A percentile compares a stretch with the other conserved stretches of the same genome.
These are phyloP conservation scores for Pisolithus orientalis DNA, from an alignment of 768 basidiomycete species.

Conservation along the genomic window DNA sequence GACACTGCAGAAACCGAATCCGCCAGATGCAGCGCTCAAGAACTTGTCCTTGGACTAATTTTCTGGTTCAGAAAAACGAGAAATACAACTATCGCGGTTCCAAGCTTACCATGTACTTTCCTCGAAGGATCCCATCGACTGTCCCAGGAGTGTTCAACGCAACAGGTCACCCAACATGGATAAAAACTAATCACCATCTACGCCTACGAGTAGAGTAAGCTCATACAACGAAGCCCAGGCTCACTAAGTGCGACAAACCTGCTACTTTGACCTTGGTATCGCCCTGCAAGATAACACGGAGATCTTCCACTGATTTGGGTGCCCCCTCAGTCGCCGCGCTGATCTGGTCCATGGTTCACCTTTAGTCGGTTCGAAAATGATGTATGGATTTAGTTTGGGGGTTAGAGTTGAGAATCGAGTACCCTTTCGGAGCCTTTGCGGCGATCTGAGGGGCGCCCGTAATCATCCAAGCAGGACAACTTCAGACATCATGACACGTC, in stretches of 20 bases:
- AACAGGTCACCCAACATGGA: constrained; percentile 1
- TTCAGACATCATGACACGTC: background rate
- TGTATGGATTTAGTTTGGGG: background rate
- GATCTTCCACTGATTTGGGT: constrained; percentile 51
- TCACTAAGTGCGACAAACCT: constrained; percentile 42
- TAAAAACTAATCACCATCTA: constrained; percentile 53
- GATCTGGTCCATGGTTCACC: background rate
- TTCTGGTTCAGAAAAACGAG: constrained; percentile 6
- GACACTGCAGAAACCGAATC: constrained; percentile 92
- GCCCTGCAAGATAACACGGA: constrained; percentile 44
- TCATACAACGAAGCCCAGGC: constrained; percentile 2
- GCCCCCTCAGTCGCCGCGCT: constrained; percentile 29
- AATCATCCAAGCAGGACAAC: no score
- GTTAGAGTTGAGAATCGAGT: background rate
- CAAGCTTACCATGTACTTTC: constrained; percentile 79
- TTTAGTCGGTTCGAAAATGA: background rate
- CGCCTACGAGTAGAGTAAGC: constrained; percentile 29
- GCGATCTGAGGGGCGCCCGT: background rate
- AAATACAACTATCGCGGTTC: background rate
- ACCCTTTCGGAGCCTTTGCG: background rate
- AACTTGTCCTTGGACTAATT: constrained; percentile 87
- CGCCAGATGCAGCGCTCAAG: constrained; percentile 69
- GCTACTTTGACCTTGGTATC: constrained; percentile 93
- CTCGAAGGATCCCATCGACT: constrained; percentile 93
- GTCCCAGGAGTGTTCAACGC: constrained; percentile 6